These are phyloP conservation scores for Torulaspora microellipsoides DNA, from an alignment of 805 yeast genomes.

Conservation along the genomic window DNA sequence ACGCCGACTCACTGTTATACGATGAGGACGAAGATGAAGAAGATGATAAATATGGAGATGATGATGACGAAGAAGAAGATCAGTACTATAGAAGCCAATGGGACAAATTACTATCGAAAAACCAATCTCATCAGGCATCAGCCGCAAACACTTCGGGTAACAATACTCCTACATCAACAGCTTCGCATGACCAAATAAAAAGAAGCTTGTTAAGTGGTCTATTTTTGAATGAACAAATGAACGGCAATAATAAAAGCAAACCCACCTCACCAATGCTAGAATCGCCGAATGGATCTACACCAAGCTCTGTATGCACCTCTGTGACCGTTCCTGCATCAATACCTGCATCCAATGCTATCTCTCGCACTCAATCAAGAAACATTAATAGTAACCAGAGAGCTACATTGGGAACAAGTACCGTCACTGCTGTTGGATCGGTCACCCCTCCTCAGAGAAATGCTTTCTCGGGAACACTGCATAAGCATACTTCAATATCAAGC, in stretches of 20 bases:
- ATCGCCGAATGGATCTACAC: not conserved
- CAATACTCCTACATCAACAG: slow-evolving; percentile 7
- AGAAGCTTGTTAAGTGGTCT: slow-evolving; percentile 32
- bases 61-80: slow-evolving; percentile 32
- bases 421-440: slow-evolving; percentile 31
- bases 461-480: slow-evolving; percentile 1
- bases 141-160: slow-evolving; percentile 6
- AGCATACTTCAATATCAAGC: slow-evolving; percentile 3
- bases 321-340: not conserved
- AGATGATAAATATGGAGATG: slow-evolving; percentile 21
- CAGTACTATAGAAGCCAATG: slow-evolving; percentile 31
- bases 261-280: slow-evolving; percentile 1
- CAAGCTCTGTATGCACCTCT: slow-evolving; percentile 1
- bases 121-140: slow-evolving; percentile 2
- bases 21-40: slow-evolving; percentile 24
- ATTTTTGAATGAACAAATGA: slow-evolving; percentile 21
- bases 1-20: slow-evolving; percentile 26
- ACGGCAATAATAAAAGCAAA: slow-evolving; percentile 1
- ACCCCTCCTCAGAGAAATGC: slow-evolving; percentile 21
- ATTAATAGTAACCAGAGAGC: slow-evolving; percentile 10
- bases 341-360: not conserved
- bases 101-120: slow-evolving; percentile 30
- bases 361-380: not conserved
- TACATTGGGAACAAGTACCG: slow-evolving; percentile 18
- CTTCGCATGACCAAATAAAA: slow-evolving; percentile 20